phyloP scores from a whole-genome alignment of 2,329 filamentous ascomycete genomes.

The Cercospora zeae-maydis region DNA sequence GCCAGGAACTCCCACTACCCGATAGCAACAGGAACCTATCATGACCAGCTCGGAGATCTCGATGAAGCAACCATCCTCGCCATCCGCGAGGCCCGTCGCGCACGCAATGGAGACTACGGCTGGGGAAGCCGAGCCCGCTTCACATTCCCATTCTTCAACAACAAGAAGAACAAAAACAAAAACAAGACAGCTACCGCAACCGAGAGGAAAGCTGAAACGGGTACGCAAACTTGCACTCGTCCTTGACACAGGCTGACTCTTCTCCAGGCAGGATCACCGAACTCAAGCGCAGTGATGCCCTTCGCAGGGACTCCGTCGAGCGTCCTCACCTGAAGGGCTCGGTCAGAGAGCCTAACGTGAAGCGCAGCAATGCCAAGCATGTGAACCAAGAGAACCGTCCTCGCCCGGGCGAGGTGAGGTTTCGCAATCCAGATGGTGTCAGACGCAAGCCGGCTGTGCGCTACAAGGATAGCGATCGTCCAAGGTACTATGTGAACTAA shows the following conservation, averaged over 20 bases:
- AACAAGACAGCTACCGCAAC: neutral
- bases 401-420: neutral
- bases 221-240: neutral
- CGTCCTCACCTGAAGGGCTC: neutral
- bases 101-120: neutral
- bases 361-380: neutral
- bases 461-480: neutral
- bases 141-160: neutral
- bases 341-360: neutral
- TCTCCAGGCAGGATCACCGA: neutral
- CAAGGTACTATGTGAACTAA: neutral
- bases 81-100: neutral
- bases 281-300: neutral
- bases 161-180: neutral
- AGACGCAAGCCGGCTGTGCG: neutral
- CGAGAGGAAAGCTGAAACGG: neutral
- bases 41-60: neutral
- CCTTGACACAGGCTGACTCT: neutral
- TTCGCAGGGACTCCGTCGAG: neutral
- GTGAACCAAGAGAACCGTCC: neutral
- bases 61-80: neutral
- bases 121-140: neutral
- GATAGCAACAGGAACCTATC: neutral
- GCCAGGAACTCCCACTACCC: neutral
- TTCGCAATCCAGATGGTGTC: neutral